Evolutionary conservation across 2,329 filamentous ascomycete genomes (phyloP), one percentile per base, ranked within the genome.

Genomic region (Xylaria sp.): DNA sequence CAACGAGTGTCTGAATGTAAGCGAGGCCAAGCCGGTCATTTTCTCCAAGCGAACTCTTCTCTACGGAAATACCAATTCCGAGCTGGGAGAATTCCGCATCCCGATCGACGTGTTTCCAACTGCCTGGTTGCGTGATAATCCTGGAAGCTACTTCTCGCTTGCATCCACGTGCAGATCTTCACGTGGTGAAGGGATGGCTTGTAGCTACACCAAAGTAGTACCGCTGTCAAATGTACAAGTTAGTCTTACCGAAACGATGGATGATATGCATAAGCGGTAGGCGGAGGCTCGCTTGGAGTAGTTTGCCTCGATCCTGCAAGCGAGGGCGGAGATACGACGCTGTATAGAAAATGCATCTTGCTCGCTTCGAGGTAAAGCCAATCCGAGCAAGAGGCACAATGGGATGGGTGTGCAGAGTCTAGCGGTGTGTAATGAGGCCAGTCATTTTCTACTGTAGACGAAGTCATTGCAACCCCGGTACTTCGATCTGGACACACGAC

Each of bases 231-330:
- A n/a, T 30, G 6, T 52, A 10, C 7, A n/a, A 30, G n/a, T n/a
- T 48, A 34, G 43, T 43, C 43, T 60, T 60, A 50, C 57, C 57
- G 57, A 39, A 36, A 23, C 28, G 28, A 48, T 18, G 43, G 57
- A 28, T 60, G 43, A 34, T 36, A 36, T 46, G 56, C 56, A 59
- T 59, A 30, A 45, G 18, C 39, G 25, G 13, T 34, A 60, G 30
- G 43, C 43, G 57, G n/a, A 32, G 57, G 57, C 43, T 61, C 59
- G 59, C 59, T 61, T 61, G 10, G 59, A 61, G 46, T 43, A 50
- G 58, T 32, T 61, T 34, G 46, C 34, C 41, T 52, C 59, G 46
- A 41, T 41, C 43, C 7, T 41, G 9, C 18, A 61, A 61, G 46
- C 46, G 59, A 61, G 13, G 30, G 20, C 18, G 4, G n/a, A 34